A percentile compares a stretch with the other conserved stretches of the same genome.
Conservation (phyloP, 2,329 filamentous ascomycete species). For the Fusarium sp. region DNA sequence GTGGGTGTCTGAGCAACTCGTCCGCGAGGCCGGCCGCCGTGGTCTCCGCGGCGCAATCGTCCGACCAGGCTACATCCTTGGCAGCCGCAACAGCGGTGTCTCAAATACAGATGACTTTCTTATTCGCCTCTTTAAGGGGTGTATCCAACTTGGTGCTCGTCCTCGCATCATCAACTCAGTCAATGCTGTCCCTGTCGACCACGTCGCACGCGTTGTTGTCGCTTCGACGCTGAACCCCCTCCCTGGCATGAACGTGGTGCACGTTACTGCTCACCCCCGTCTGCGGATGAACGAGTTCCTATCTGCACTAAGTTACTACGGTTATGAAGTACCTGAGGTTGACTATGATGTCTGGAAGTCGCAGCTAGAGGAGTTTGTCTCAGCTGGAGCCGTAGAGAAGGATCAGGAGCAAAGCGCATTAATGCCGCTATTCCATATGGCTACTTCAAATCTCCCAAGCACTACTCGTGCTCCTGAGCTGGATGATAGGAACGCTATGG, state of each 20-base stretch:
- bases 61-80: conserved; percentile 4
- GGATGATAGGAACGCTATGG: not conserved
- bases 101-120: not conserved
- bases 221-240: not conserved
- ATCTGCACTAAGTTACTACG: not conserved
- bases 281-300: conserved; percentile 6
- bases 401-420: not conserved
- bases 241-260: not conserved
- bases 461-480: conserved; percentile 6
- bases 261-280: conserved; percentile 6
- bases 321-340: not conserved
- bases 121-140: not conserved
- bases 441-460: not conserved
- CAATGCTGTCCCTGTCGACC: conserved; percentile 1
- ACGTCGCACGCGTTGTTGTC: conserved; percentile 1
- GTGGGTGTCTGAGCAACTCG: conserved; percentile 4
- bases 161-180: conserved; percentile 1
- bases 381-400: not conserved
- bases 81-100: not conserved
- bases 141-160: not conserved
- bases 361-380: not conserved
- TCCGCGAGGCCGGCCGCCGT: conserved; percentile 1
- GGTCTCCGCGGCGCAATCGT: conserved; percentile 1
- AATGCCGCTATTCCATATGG: conserved; percentile 6
- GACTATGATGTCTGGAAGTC: conserved; percentile 2